Base-by-base conservation (phyloP, 345 rosid genomes). In the Eucalyptus albens region DNA sequence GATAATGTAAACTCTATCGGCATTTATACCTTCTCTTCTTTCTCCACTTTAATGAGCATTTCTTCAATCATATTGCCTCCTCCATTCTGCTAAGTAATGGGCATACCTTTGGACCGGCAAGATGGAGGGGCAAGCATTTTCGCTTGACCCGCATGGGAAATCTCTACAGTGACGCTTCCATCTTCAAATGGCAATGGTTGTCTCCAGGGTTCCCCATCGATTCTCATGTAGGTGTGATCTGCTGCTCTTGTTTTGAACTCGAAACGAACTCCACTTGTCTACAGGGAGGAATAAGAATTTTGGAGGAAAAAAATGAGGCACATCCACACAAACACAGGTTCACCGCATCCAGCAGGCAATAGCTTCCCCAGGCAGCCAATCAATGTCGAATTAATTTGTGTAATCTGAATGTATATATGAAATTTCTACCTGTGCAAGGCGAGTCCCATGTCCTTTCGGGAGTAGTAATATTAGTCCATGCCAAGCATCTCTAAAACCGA, bases 191-290 rank as follows among this genome's bases (percentile, higher is more conserved):
- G 97, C 42, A 96, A 93, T 3, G 96, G 97, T 89, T 96, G 97
- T 92, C 94, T 95, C 97, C 97, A 95, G 22, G 97, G 96, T 88
- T 96, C 96, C 81, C 97, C 97, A 82, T 96, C 97, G 29, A 96
- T 93, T 87, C 97, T 95, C 96, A 95, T 96, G 92, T 91, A 96
- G 47, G 96, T 93, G 81, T 94, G 93, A 33, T 92, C 91, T 16
- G 95, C 95, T 87, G 94, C 94, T 51, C 96, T 95, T 89, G 94
- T 96, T 53, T 87, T 89, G 87, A 95, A 96, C 93, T 95, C 96
- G 13, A 96, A 96, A 4, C 92, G 93, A 21, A 96, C 89, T 65
- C 96, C 77, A 26, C 86, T 91, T 62, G 97, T 95, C 97, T 95
- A 55, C 59, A 77, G 26, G 83, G 83, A 21, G 45, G 8, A 37